Evolutionary conservation across 331 rosid species (phyloP).

Genomic region (Spiraea crenata): DNA sequence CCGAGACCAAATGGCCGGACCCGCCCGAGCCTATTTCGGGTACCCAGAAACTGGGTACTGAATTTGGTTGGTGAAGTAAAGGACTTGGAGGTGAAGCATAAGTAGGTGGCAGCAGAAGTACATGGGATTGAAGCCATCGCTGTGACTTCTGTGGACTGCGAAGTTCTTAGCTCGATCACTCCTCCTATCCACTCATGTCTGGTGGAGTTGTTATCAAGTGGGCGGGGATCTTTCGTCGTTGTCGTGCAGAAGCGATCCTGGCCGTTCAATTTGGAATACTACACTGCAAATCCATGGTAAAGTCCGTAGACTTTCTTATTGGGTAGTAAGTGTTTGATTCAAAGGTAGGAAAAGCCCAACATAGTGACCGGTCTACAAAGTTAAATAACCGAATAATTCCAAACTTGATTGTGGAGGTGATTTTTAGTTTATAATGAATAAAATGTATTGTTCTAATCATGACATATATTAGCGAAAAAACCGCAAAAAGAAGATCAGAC

Average conservation of each 20-base stretch:
- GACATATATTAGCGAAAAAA: too few species aligned
- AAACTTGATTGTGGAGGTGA: too few species aligned
- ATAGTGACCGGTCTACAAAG: too few species aligned
- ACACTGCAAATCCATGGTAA: not conserved
- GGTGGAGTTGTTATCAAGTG: constrained; percentile 12
- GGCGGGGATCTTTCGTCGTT: not conserved
- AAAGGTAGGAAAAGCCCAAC: too few species aligned
- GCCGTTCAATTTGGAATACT: not conserved
- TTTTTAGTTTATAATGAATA: too few species aligned
- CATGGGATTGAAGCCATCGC: constrained; percentile 80
- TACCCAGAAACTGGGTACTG: constrained; percentile 50
- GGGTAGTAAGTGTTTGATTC: too few species aligned
- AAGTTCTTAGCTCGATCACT: constrained; percentile 3
- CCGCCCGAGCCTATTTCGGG: constrained; percentile 36
- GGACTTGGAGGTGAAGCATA: constrained; percentile 38
- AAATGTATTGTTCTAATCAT: too few species aligned
- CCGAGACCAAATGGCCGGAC: constrained; percentile 46
- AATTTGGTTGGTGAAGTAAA: constrained; percentile 34
- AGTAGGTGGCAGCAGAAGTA: constrained; percentile 28
- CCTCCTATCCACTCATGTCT: constrained; percentile 48
- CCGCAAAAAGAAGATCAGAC: too few species aligned
- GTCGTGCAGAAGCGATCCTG: not conserved
- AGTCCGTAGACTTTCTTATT: too few species aligned
- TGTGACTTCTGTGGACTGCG: constrained; percentile 11
- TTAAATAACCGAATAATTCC: too few species aligned